phyloP scores from a whole-genome alignment of 345 rosid genomes.

The Dimocarpus longan region DNA sequence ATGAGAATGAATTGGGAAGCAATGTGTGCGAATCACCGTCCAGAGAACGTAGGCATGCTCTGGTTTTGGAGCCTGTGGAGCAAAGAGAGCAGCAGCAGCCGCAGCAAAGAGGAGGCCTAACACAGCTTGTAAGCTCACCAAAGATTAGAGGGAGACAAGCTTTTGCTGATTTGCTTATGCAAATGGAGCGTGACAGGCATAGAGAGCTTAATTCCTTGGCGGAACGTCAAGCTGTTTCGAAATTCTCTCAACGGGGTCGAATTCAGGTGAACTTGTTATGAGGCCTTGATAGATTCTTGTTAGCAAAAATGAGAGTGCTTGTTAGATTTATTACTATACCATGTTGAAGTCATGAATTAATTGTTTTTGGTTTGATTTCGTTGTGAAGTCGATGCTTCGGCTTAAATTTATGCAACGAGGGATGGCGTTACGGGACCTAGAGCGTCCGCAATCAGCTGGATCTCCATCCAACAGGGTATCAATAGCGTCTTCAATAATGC shows the following conservation, averaged over 20 bases:
- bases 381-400: slow-evolving; percentile 66
- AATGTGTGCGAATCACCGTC: slow-evolving; percentile 19
- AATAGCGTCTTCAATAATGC: slow-evolving; percentile 47
- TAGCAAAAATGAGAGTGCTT: neutral
- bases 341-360: neutral
- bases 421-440: slow-evolving; percentile 46
- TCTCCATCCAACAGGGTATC: slow-evolving; percentile 34
- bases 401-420: slow-evolving; percentile 60
- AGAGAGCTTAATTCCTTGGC: slow-evolving; percentile 51
- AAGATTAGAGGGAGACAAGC: slow-evolving; percentile 84
- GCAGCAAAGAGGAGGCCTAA: slow-evolving; percentile 19
- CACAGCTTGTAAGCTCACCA: slow-evolving; percentile 44
- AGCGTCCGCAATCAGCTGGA: slow-evolving; percentile 28
- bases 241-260: slow-evolving; percentile 72
- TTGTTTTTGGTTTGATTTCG: neutral
- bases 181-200: slow-evolving; percentile 56
- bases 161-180: slow-evolving; percentile 60
- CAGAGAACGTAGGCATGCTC: slow-evolving; percentile 31
- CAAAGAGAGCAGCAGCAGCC: neutral
- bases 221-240: slow-evolving; percentile 60
- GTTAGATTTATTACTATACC: neutral
- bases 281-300: neutral
- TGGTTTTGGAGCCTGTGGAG: slow-evolving; percentile 29
- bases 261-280: slow-evolving; percentile 55
- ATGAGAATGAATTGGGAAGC: slow-evolving; percentile 21